Conservation (phyloP, 2,329 filamentous ascomycete species). For the Exophiala sp. region DNA sequence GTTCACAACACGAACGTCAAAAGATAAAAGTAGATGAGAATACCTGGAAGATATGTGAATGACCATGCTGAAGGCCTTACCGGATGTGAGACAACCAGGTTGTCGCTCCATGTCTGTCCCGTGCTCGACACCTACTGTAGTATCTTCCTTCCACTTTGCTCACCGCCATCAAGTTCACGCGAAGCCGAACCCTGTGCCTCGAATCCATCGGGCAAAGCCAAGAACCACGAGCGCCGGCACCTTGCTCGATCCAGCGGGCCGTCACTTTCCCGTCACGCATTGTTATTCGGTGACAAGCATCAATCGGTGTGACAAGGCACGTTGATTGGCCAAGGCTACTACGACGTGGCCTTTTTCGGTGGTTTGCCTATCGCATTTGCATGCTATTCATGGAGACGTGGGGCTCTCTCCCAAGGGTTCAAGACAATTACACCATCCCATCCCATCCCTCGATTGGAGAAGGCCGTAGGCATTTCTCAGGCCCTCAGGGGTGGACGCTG, state of each 20-base stretch:
- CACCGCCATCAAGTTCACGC: constrained; percentile 9
- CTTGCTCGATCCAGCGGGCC: constrained; percentile 21
- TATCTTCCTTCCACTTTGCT: not conserved
- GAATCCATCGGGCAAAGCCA: constrained; percentile 10
- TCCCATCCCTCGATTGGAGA: constrained; percentile 12
- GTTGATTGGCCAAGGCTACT: constrained; percentile 13
- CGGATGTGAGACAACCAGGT: too few species aligned
- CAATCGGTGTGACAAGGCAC: constrained; percentile 15
- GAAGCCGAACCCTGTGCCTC: not conserved
- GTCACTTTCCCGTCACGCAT: constrained; percentile 19
- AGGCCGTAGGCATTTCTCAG: not conserved
- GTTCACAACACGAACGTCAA: not conserved
- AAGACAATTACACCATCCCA: not conserved
- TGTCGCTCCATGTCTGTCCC: too few species aligned
- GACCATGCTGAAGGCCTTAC: too few species aligned
- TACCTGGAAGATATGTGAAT: too few species aligned
- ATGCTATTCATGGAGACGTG: constrained; percentile 11
- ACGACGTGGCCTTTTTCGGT: constrained; percentile 10
- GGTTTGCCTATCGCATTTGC: too few species aligned
- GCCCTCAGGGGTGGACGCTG: not conserved
- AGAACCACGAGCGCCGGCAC: constrained; percentile 11
- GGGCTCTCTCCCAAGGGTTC: constrained; percentile 1
- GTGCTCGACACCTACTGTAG: too few species aligned
- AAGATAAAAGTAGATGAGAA: too few species aligned
- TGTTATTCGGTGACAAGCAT: constrained; percentile 17